Base-by-base conservation (phyloP, 345 rosid genomes). In the Diplotaxis tenuifolia region DNA sequence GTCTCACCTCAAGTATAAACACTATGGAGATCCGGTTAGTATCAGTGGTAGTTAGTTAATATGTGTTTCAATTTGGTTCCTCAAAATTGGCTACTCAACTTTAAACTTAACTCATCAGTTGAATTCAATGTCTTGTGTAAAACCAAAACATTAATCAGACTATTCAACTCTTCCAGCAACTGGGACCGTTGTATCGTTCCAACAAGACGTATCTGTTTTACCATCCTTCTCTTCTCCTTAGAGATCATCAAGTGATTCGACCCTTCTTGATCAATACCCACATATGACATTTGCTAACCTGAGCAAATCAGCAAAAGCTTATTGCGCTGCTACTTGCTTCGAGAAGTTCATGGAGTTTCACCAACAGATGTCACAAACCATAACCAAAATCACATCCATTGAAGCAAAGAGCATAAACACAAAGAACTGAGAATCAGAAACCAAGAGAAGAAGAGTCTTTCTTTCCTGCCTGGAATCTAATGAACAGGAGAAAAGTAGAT, bases 311-410 rank as follows among this genome's bases (percentile, higher is more conserved):
- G 90, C 95, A n/a, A n/a, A n/a, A n/a, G n/a, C n/a, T 62, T 90
- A 94, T 58, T 82, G 89, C 36, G 96, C 98, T 6, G 80, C 87
- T 0, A 20, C 82, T 9, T 85, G 95, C 71, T 87, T 91, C 6
- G 90, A 88, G 63, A 77, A 82, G 77, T 94, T 91, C 80, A 67
- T 91, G 75, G 97, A 91, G 57, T 85, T 91, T 77, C 96, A 91
- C 66, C 80, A 80, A 15, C 85, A 91, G 69, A 82, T 94, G 52
- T 74, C 65, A 29, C 87, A 85, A 67, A 84, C 95, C 25, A 74
- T 87, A 20, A 71, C 62, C 11, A 96, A 86, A 11, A 82, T 88
- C 76, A 63, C 79, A 49, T 89, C 97, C 58, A 80, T 83, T 56
- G 87, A 84, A 76, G 95, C 95, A 50, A 91, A 77, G 57, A 81